Evolutionary conservation across 495 filamentous ascomycete genomes (phyloP).

Genomic region (Apiosordaria backusii): DNA sequence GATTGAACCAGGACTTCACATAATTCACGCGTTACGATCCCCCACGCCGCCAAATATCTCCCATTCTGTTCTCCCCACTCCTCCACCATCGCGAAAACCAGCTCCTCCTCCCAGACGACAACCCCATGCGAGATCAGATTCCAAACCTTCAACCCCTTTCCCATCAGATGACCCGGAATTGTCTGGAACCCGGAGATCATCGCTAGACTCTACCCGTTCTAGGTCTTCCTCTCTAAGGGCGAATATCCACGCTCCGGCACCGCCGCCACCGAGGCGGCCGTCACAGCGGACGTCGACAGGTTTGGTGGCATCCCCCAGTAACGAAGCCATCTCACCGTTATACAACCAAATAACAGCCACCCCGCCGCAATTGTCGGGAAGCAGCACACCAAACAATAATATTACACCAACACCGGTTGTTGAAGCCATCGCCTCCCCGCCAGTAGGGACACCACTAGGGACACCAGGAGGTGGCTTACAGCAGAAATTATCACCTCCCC

Average conservation of each 20-base stretch:
- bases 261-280: constrained; percentile 44
- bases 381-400: constrained; percentile 1
- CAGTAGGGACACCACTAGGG: background rate
- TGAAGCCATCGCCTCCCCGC: background rate
- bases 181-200: constrained; percentile 35
- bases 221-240: constrained; percentile 40
- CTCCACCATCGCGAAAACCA: constrained; percentile 36
- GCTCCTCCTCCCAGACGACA: constrained; percentile 49
- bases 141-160: constrained; percentile 21
- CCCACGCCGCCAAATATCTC: constrained; percentile 35
- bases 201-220: constrained; percentile 42
- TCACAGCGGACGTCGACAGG: constrained; percentile 27
- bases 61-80: constrained; percentile 21
- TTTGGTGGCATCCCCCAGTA: constrained; percentile 1
- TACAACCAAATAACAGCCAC: background rate
- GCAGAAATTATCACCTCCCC: constrained; percentile 39
- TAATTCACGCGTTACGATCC: constrained; percentile 15
- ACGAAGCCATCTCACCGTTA: background rate
- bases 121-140: constrained; percentile 40
- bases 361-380: constrained; percentile 1
- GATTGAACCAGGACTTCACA: constrained; percentile 28
- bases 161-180: constrained; percentile 32
- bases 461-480: constrained; percentile 2
- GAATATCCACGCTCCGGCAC: constrained; percentile 36
- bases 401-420: background rate